phyloP scores from a whole-genome alignment of 2,329 filamentous ascomycete genomes.

The Chalara sp. region DNA sequence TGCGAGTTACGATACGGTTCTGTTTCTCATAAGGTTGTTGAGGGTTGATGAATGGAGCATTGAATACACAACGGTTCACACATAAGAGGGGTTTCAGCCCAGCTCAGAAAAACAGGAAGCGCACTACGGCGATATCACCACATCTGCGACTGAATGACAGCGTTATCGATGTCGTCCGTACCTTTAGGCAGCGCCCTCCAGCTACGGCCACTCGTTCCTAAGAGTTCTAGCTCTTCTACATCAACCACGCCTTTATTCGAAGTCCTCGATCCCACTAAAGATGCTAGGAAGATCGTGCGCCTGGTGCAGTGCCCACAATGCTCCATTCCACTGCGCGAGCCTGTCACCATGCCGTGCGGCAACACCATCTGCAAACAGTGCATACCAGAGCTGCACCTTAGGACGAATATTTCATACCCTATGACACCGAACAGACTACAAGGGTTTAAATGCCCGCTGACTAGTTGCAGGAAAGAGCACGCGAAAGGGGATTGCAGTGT shows the following conservation, averaged over 20 bases:
- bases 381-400: conserved; percentile 57
- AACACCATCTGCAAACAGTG: conserved; percentile 70
- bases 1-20: too few species aligned
- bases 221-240: not conserved
- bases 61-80: too few species aligned
- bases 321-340: conserved; percentile 57
- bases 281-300: conserved; percentile 60
- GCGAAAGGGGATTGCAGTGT: conserved; percentile 68
- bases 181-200: not conserved
- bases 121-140: too few species aligned
- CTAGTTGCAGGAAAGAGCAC: conserved; percentile 62
- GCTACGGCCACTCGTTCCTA: not conserved
- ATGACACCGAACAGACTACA: conserved; percentile 56
- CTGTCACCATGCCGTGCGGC: conserved; percentile 76
- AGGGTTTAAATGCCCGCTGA: conserved; percentile 70
- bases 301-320: conserved; percentile 74
- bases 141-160: not conserved
- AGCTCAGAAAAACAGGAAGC: too few species aligned
- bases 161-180: not conserved
- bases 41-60: too few species aligned
- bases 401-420: conserved; percentile 72
- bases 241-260: not conserved
- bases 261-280: conserved; percentile 39
- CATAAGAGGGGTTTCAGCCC: too few species aligned
- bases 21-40: too few species aligned